Evolutionary conservation across 2,329 filamentous ascomycete species (phyloP).

Genomic region (Trichoderma endophyticum): DNA sequence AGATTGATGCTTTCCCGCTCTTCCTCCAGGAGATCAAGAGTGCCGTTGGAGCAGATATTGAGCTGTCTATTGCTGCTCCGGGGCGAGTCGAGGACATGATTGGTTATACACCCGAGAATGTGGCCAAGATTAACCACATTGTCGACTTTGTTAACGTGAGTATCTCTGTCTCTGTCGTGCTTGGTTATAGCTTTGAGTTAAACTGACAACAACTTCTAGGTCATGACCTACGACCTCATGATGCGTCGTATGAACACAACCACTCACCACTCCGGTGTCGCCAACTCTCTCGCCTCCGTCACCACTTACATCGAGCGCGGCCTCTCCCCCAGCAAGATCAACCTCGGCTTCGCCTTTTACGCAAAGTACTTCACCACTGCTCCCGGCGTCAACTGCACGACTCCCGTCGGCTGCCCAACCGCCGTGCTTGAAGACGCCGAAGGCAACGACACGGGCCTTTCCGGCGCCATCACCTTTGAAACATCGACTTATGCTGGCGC

Average conservation of each 20-base stretch:
- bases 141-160: conserved; percentile 62
- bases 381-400: conserved; percentile 42
- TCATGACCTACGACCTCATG: conserved; percentile 73
- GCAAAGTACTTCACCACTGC: conserved; percentile 63
- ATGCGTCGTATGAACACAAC: conserved; percentile 67
- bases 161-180: not conserved
- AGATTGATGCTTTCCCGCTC: conserved; percentile 60
- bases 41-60: conserved; percentile 53
- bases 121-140: conserved; percentile 55
- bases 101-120: conserved; percentile 56
- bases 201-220: conserved; percentile 25
- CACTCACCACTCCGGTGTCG: conserved; percentile 60
- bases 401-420: conserved; percentile 57
- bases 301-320: conserved; percentile 59
- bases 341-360: conserved; percentile 67
- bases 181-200: accelerated
- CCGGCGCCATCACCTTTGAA: conserved; percentile 42
- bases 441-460: conserved; percentile 55
- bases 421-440: conserved; percentile 56
- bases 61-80: conserved; percentile 66
- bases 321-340: conserved; percentile 53
- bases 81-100: conserved; percentile 63
- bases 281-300: conserved; percentile 52
- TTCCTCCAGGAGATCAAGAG: conserved; percentile 57
- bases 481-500: conserved; percentile 29